phyloP scores from a whole-genome alignment of 345 rosid genomes.

The Turritis glabra region DNA sequence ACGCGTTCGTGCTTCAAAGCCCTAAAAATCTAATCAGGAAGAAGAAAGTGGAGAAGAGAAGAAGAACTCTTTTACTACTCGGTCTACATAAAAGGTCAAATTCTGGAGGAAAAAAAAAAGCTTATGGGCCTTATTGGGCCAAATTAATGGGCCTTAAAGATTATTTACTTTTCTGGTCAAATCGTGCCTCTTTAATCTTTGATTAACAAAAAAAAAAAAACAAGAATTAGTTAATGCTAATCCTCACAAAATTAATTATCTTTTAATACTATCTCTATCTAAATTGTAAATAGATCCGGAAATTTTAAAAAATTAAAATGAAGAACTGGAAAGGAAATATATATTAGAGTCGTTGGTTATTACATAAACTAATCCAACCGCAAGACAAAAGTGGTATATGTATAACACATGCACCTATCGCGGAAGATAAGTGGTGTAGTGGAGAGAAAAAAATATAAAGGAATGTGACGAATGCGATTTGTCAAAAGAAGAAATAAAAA shows the following conservation, averaged over 20 bases:
- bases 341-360: background rate
- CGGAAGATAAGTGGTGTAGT: constrained; percentile 19
- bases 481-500: background rate
- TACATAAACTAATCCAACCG: background rate
- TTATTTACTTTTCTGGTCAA: background rate
- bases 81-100: constrained; percentile 11
- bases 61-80: background rate
- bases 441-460: background rate
- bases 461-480: constrained; percentile 16
- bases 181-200: no score
- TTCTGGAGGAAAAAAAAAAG: background rate
- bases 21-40: constrained; percentile 33
- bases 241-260: no score
- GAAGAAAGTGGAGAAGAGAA: background rate
- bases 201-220: no score
- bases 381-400: background rate
- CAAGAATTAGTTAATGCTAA: no score
- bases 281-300: background rate
- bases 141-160: constrained; percentile 13
- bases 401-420: background rate
- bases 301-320: background rate
- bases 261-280: no score
- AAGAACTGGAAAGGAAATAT: background rate
- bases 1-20: constrained; percentile 28
- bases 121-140: constrained; percentile 9